Evolutionary conservation across 257 asterid genomes (phyloP).

Genomic region (Rhazya stricta): DNA sequence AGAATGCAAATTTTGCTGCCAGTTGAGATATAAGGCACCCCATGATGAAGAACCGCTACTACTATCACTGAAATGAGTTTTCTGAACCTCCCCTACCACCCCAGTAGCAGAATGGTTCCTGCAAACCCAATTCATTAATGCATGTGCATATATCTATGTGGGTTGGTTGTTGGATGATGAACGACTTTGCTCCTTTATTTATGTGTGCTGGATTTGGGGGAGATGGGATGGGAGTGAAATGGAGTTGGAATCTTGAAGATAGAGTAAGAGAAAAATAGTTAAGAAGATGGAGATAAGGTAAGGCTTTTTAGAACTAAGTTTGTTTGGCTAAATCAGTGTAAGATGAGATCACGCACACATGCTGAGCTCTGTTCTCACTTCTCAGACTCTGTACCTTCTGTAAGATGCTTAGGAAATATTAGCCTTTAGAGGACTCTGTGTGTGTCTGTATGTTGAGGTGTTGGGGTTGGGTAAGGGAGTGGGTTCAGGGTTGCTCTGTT

Average conservation of each 20-base stretch:
- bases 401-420: background rate
- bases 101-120: conserved; percentile 19
- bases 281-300: conserved; percentile 21
- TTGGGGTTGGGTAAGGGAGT: background rate
- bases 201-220: conserved; percentile 22
- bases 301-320: conserved; percentile 10
- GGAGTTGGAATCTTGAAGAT: conserved; percentile 12
- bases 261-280: conserved; percentile 3
- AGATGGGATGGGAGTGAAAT: conserved; percentile 20
- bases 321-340: conserved; percentile 47
- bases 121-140: conserved; percentile 54
- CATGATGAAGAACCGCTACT: conserved; percentile 35
- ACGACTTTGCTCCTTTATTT: conserved; percentile 11
- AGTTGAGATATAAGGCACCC: conserved; percentile 83
- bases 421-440: background rate
- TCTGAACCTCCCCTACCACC: conserved; percentile 18
- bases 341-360: conserved; percentile 41
- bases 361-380: background rate
- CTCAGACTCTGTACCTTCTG: background rate
- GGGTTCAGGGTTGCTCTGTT: background rate
- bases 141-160: conserved; percentile 30
- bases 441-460: background rate
- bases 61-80: background rate
- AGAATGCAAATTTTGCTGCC: conserved; percentile 95
- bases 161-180: background rate